Percentiles rank a stretch among this genome's conserved stretches.
Conservation (phyloP, 805 yeast genomes). For the Hanseniaspora mollemarum region DNA sequence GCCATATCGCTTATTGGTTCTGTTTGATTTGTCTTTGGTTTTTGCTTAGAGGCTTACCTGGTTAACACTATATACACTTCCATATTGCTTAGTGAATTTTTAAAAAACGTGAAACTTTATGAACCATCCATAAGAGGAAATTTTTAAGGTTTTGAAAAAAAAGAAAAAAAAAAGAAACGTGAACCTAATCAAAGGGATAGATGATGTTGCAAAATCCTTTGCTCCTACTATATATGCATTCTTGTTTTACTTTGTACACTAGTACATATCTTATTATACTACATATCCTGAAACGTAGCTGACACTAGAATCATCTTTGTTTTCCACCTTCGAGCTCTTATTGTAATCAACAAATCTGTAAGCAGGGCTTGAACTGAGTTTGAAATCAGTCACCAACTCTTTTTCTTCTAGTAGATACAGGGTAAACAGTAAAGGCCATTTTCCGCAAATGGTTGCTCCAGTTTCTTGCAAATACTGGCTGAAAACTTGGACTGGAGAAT, state of each 20-base stretch:
- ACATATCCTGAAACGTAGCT: slow-evolving; percentile 74
- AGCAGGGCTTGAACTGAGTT: slow-evolving; percentile 17
- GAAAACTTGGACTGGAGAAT: slow-evolving; percentile 5
- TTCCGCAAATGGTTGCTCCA: slow-evolving; percentile 89
- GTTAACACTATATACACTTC: neutral
- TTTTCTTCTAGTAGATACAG: slow-evolving; percentile 36
- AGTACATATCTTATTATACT: neutral
- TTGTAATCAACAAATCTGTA: slow-evolving; percentile 69
- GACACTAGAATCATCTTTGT: slow-evolving; percentile 61
- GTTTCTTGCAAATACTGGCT: slow-evolving; percentile 48
- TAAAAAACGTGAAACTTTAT: neutral
- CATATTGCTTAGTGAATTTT: neutral
- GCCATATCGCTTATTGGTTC: slow-evolving; percentile 19
- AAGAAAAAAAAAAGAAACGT: neutral
- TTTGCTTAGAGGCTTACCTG: no score
- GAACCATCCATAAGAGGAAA: no score
- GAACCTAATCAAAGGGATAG: neutral
- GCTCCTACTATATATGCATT: neutral
- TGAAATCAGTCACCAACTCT: slow-evolving; percentile 14
- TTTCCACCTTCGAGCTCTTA: slow-evolving; percentile 52
- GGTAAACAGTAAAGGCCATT: slow-evolving; percentile 63
- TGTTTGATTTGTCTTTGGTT: neutral
- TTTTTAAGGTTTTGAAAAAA: neutral
- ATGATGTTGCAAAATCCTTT: neutral
- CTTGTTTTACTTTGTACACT: neutral